Percentiles rank a stretch among this genome's conserved stretches.
phyloP scores from a whole-genome alignment of 2,329 filamentous ascomycete species.

The Sarocladiaceae sp. region DNA sequence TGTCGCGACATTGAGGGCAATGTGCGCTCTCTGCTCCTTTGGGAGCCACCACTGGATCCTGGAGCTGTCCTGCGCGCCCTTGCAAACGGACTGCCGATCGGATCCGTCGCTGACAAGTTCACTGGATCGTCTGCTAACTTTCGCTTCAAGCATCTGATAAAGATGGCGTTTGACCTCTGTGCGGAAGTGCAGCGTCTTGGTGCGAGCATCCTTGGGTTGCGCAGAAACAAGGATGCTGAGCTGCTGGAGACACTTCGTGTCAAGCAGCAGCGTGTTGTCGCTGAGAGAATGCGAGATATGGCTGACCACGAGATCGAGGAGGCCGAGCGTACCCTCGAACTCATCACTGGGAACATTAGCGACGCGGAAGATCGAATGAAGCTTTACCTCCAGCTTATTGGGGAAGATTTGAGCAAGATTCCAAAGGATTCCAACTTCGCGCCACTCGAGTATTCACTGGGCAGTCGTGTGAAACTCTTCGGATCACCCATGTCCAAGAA shows the following conservation, averaged over 20 bases:
- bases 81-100: not conserved
- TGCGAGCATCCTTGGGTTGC: not conserved
- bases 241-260: slow-evolving; percentile 1
- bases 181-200: slow-evolving; percentile 3
- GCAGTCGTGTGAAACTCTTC: no score
- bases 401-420: not conserved
- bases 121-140: slow-evolving; percentile 5
- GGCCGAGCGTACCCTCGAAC: not conserved
- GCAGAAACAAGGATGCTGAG: slow-evolving; percentile 12
- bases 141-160: slow-evolving; percentile 7
- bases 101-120: slow-evolving; percentile 2
- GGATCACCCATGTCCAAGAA: no score
- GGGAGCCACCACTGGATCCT: slow-evolving; percentile 2
- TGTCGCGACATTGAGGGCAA: slow-evolving; percentile 9
- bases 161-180: slow-evolving; percentile 9
- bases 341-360: not conserved
- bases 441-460: no score
- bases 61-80: not conserved
- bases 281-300: not conserved
- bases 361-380: not conserved
- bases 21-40: not conserved
- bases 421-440: not conserved
- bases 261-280: not conserved
- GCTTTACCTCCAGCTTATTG: not conserved
- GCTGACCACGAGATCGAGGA: not conserved